Conservation (phyloP, 371 early-diverging fungal species). For the Basidiobolus meristosporus region DNA sequence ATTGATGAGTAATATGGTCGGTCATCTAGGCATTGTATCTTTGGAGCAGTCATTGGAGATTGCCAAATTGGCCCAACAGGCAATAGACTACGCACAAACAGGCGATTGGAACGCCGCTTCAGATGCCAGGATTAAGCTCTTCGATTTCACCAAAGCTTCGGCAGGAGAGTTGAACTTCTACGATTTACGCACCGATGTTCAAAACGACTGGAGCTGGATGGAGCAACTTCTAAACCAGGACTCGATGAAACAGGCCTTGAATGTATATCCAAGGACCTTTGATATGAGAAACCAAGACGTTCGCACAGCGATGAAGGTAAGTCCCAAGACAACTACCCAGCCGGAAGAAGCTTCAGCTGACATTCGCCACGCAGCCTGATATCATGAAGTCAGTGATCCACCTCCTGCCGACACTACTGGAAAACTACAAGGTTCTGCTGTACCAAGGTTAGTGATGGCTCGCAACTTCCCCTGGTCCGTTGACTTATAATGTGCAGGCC, state of each 20-base stretch:
- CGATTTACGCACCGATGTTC: slow-evolving; percentile 19
- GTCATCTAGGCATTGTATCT: slow-evolving; percentile 6
- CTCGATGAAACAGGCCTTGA: slow-evolving; percentile 21
- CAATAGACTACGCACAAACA: slow-evolving; percentile 11
- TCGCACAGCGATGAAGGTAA: slow-evolving; percentile 2
- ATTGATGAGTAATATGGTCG: background rate
- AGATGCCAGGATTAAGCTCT: slow-evolving; percentile 16
- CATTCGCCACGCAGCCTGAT: slow-evolving; percentile 10
- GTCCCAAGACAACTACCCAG: background rate
- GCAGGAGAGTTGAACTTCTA: slow-evolving; percentile 24
- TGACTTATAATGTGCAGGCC: slow-evolving; percentile 7
- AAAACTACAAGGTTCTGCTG: slow-evolving; percentile 9
- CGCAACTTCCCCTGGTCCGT: slow-evolving; percentile 6
- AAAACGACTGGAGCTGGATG: too few species aligned
- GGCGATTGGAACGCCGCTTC: slow-evolving; percentile 16
- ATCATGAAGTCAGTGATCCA: slow-evolving; percentile 30
- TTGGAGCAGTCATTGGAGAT: slow-evolving; percentile 13
- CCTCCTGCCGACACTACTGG: slow-evolving; percentile 18
- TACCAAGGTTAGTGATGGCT: slow-evolving; percentile 6
- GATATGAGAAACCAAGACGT: background rate
- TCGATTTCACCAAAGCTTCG: slow-evolving; percentile 38
- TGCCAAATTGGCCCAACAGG: slow-evolving; percentile 11
- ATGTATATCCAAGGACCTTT: slow-evolving; percentile 9
- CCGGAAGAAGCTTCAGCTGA: background rate
- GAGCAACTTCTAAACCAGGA: slow-evolving; percentile 19